Base-by-base conservation (phyloP, 2,329 filamentous ascomycete species). In the Neurospora sp. region DNA sequence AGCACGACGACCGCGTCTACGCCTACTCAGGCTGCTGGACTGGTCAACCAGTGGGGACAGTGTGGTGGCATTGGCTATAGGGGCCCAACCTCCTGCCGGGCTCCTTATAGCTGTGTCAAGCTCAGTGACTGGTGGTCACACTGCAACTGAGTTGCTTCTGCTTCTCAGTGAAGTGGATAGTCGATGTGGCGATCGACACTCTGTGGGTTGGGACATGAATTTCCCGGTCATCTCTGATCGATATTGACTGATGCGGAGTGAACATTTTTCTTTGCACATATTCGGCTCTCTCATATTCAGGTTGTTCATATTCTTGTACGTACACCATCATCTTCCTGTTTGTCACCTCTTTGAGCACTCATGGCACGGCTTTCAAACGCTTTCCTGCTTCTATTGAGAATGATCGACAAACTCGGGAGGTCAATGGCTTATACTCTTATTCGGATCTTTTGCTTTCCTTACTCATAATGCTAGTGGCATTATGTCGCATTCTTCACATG, bases 61-160 rank as follows among this genome's bases (percentile, higher is more conserved):
- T 82, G 80, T 66, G 80, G 80, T 42, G 80, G 80, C 4, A 70
- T 68, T 5, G 77, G 75, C 1, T 81, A 79, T 68, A 75, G 73
- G 5, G 80, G 80, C 0, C 68, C 78, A 67, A 80, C 79, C 13
- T 68, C 73, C 23, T 81, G 79, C 68, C 69, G 71, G 39, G 67
- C 77, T 39, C 78, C 78, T 5, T 79, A 77, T 73, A 74, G 52
- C 15, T 80, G 80, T 70, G 74, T 78, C 6, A 62, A 46, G 9
- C 42, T 70, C 7, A 73, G 78, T 42, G 71, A 73, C 5, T 80
- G 77, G 75, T 80, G 78, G 78, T 76, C 79, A 3, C 74, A 77
- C 66, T 81, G 79, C 72, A 46, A 67, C 2, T 74, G 39, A 70
- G 52, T 2, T 17, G 3, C 3, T 8, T 58, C 11, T 62, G 6